Base-by-base conservation (phyloP, 345 rosid species). In the Brassica juncea region DNA sequence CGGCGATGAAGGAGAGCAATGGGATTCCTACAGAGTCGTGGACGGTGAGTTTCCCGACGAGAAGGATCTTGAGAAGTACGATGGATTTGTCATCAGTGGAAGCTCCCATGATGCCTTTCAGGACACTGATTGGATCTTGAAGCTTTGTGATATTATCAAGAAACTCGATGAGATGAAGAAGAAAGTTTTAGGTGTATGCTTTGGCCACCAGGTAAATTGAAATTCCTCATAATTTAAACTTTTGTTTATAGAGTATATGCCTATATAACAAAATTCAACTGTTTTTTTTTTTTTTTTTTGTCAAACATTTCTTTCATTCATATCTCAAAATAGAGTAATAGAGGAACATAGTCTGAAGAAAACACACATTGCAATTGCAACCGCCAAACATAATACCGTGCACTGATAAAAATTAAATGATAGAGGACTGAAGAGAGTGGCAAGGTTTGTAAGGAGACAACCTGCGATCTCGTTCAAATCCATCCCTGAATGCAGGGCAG, bases 141-240 rank as follows among this genome's bases (percentile, higher is more conserved):
- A 85, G 83, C 91, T 94, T 14, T 83, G 87, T 80, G 76, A 81
- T 72, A 80, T 92, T 11, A 64, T 90, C 64, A 89, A 84, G 67
- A 88, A 87, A 73, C 78, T 92, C 5, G 91, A 89, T 81, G 83
- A 84, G 75, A 88, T 90, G 98, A 75, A 84, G 81, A 90, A 90
- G 85, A 92, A 90, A 75, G 79, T 94, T 25, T 87, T 90, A 4
- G 97, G 97, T 2, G 79, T 94, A 77, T 94, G 97, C 92, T 94
- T 94, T 71, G 98, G 98, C 66, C 98, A 94, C 73, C 97, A 94
- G 94, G 98, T 93, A 42, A 71, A 11, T 47, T 59, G 7, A 42
- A 2, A 6, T 42, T 12, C 23, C 31, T 55, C 11, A 54, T 8
- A 54, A 39, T 52, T 52, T 52, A n/a, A 4, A 52, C 8, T 52